Percentiles rank a stretch among this genome's conserved stretches.
Conservation (phyloP, 83 land plant genomes). For the Picea abies region DNA sequence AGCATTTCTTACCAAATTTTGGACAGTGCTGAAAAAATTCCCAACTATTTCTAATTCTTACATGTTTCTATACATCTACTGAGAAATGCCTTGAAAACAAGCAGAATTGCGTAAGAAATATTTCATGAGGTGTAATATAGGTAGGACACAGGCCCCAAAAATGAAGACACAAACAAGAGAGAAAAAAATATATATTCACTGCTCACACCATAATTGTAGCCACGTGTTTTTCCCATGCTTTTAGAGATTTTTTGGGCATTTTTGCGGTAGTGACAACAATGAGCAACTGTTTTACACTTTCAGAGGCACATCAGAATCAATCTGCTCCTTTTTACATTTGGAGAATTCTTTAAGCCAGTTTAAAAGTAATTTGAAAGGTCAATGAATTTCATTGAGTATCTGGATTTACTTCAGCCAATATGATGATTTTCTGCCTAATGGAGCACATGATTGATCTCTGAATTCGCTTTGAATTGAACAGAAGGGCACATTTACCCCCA, state of each 20-base stretch:
- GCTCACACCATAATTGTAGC: neutral
- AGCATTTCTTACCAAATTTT: neutral
- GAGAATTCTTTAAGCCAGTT: too few relatives aligned
- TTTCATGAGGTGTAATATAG: too few relatives aligned
- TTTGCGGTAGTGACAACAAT: neutral
- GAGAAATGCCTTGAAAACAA: neutral
- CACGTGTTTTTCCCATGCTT: neutral
- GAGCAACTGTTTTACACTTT: neutral
- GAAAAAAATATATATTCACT: too few relatives aligned
- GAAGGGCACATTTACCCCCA: neutral
- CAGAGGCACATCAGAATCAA: neutral
- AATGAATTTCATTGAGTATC: neutral
- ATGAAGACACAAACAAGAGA: too few relatives aligned
- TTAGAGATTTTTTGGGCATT: neutral
- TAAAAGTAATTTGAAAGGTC: too few relatives aligned
- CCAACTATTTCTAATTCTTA: neutral
- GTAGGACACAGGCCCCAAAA: too few relatives aligned
- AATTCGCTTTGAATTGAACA: neutral
- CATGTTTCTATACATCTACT: neutral
- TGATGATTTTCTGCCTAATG: neutral
- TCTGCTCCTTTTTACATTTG: too few relatives aligned
- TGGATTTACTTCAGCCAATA: neutral
- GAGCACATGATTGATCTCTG: neutral
- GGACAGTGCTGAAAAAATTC: neutral
- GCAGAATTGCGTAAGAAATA: neutral